Percentiles rank a stretch among this genome's conserved stretches.
phyloP scores from a whole-genome alignment of 768 basidiomycete species.

The Heimioporus sp. region DNA sequence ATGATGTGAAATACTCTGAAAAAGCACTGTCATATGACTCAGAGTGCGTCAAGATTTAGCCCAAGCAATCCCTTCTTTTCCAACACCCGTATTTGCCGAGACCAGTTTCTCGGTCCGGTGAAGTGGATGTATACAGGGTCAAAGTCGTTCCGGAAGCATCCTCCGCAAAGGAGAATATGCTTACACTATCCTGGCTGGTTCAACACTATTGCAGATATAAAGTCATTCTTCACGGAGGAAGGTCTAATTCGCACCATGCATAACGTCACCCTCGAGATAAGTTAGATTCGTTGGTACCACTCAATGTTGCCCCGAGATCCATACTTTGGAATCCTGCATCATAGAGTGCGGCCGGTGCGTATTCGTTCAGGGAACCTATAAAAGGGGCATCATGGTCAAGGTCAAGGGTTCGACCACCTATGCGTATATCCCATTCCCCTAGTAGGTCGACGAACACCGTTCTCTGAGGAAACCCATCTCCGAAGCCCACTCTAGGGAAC shows the following conservation, averaged over 20 bases:
- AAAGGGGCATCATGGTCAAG: neutral
- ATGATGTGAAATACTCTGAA: slow-evolving; percentile 56
- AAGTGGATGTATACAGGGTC: slow-evolving; percentile 52
- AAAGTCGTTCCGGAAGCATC: slow-evolving; percentile 41
- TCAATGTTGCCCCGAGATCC: slow-evolving; percentile 45
- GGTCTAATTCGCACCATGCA: slow-evolving; percentile 36
- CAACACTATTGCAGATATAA: slow-evolving; percentile 40
- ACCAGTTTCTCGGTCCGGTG: slow-evolving; percentile 46
- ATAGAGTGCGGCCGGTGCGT: slow-evolving; percentile 44
- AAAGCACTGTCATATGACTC: slow-evolving; percentile 4
- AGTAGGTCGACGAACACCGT: slow-evolving; percentile 38
- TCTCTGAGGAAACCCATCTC: slow-evolving; percentile 3
- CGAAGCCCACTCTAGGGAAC: slow-evolving; percentile 4
- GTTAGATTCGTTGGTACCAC: slow-evolving; percentile 45
- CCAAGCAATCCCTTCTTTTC: slow-evolving; percentile 56
- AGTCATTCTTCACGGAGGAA: neutral
- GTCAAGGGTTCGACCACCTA: slow-evolving; percentile 24
- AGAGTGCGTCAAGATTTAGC: neutral
- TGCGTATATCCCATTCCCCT: slow-evolving; percentile 21
- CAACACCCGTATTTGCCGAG: slow-evolving; percentile 52
- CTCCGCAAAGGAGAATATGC: slow-evolving; percentile 47
- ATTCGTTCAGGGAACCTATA: slow-evolving; percentile 47
- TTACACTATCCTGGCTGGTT: slow-evolving; percentile 50
- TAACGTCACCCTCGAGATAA: slow-evolving; percentile 40
- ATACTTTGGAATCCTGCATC: slow-evolving; percentile 44